Percentiles rank a stretch among this genome's conserved stretches.
Evolutionary conservation across 176 grass and related monocot genomes (phyloP).

Genomic region (Hordeum vulgare): MorexV3_pseudomolecules_assembly NC_058521.1:550292584-550293083

Average conservation of each 20-base stretch:
- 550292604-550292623: not conserved
- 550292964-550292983: not conserved
- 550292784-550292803: constrained; percentile 88
- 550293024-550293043: constrained; percentile 37
- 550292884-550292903: not conserved
- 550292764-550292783: constrained; percentile 92
- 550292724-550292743: constrained; percentile 87
- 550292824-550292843: constrained; percentile 56
- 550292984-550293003: not conserved
- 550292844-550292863: constrained; percentile 97
- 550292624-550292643: not conserved
- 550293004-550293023: not conserved
- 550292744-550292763: constrained; percentile 92
- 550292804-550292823: constrained; percentile 93
- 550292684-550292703: constrained; percentile 41
- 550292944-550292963: not conserved
- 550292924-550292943: not conserved
- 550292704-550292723: constrained; percentile 49
- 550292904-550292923: not conserved
- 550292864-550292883: constrained; percentile 74
- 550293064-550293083: constrained; percentile 79
- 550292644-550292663: not conserved
- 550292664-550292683: not conserved
- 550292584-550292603: constrained; percentile 75
- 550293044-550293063: constrained; percentile 94